Conservation (phyloP, 352 stramenopile genomes). For the Pilasporangium apinafurcum region DNA sequence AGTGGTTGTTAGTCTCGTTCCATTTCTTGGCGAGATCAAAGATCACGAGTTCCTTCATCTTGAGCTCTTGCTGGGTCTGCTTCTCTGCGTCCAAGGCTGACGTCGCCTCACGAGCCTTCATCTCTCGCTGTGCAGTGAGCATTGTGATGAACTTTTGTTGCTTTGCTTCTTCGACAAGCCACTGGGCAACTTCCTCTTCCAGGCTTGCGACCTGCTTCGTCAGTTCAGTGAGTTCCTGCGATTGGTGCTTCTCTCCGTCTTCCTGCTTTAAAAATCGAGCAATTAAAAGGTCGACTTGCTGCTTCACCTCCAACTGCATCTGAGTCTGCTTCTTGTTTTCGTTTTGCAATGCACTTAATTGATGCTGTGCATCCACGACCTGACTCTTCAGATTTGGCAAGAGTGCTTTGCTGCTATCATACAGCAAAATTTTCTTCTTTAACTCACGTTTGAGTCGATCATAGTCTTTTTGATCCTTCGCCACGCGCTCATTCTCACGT, state of each 20-base stretch:
- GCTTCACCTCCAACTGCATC: constrained; percentile 75
- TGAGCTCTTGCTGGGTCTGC: constrained; percentile 85
- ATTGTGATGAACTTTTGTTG: constrained; percentile 86
- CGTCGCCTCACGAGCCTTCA: constrained; percentile 86
- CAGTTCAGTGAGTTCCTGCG: constrained; percentile 52
- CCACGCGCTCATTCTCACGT: constrained; percentile 59
- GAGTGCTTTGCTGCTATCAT: constrained; percentile 66
- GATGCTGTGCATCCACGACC: constrained; percentile 73
- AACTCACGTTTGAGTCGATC: constrained; percentile 81
- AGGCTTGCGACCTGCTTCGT: constrained; percentile 56
- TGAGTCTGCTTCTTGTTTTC: constrained; percentile 72
- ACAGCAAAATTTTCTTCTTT: constrained; percentile 83
- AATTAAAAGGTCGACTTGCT: constrained; percentile 90
- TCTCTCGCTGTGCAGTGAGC: constrained; percentile 85
- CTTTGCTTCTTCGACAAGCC: constrained; percentile 82
- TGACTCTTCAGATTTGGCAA: constrained; percentile 78
- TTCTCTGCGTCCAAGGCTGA: constrained; percentile 73
- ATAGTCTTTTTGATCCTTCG: constrained; percentile 70
- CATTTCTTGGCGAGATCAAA: constrained; percentile 92
- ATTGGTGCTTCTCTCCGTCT: constrained; percentile 69
- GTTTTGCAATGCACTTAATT: constrained; percentile 37
- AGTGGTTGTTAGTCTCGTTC: constrained; percentile 90
- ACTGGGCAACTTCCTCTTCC: constrained; percentile 83
- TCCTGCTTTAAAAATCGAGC: constrained; percentile 86
- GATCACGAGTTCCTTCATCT: constrained; percentile 92